Base-by-base conservation (phyloP, 306 rosid species). In the Trifolium repens region DNA sequence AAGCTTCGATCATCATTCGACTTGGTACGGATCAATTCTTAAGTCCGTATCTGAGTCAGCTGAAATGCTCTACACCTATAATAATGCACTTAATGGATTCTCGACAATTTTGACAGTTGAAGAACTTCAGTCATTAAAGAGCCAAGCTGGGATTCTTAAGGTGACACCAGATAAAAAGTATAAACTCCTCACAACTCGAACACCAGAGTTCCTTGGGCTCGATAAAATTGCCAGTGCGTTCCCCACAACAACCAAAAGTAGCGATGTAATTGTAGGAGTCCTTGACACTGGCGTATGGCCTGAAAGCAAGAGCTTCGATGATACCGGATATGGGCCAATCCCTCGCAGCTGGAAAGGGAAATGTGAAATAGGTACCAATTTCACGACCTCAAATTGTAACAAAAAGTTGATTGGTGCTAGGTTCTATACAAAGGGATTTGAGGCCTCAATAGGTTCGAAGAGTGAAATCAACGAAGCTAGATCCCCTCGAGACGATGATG, bases 221-320 rank as follows among this genome's bases (percentile, higher is more conserved):
- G 91, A 85, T 49, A 80, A 79, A 67, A 60, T 73, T 40, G 6
- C 59, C 6, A 27, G 22, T 22, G 2, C 65, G 54, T 70, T 64
- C 11, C 86, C 87, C 2, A 59, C 78, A 24, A 71, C 91, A 3
- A 79, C 42, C 6, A 72, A 77, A 0, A 55, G 9, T 0, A 54
- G 77, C 57, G 97, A 91, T 1, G 84, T 89, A 8, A 59, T 91
- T 15, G 30, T 93, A 2, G 91, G 96, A 9, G 52, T 93, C 10
- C 52, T 93, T 15, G 98, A 93, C 71, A 89, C 94, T 0, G 98
- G 96, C 0, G 75, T 93, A 42, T 91, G 93, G 96, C 98, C 96
- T 0, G 96, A 93, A 72, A 93, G 97, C 82, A 91, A 91, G 80
- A 93, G 98, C 82, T 89, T 89, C 13, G 85, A 85, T 26, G 98